Conservation (phyloP, 495 filamentous ascomycete species). For the Thozetella sp. region DNA sequence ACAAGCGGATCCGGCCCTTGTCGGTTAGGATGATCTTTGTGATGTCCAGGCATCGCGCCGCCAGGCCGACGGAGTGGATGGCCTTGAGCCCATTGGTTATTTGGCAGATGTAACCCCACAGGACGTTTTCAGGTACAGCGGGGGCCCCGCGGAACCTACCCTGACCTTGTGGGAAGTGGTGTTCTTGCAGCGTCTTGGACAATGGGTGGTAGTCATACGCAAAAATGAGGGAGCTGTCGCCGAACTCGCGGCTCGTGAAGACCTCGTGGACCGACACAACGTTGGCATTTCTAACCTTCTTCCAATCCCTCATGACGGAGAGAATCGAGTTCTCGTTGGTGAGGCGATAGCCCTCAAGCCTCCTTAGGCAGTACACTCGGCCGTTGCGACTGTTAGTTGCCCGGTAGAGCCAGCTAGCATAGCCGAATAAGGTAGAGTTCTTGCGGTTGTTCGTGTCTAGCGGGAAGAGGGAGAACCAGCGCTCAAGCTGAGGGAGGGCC, state of each 20-base stretch:
- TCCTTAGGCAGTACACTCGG: conserved; percentile 77
- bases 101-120: conserved; percentile 94
- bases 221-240: conserved; percentile 92
- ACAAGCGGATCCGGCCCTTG: conserved; percentile 83
- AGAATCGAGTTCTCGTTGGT: conserved; percentile 88
- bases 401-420: conserved; percentile 92
- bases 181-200: conserved; percentile 86
- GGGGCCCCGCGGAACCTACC: conserved; percentile 34
- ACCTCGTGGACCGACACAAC: conserved; percentile 89
- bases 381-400: conserved; percentile 88
- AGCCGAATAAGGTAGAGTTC: conserved; percentile 75
- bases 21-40: conserved; percentile 86
- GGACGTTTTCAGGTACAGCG: conserved; percentile 71
- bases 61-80: conserved; percentile 80
- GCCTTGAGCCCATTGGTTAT: conserved; percentile 85
- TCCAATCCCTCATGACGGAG: conserved; percentile 83
- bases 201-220: conserved; percentile 92
- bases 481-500: conserved; percentile 75
- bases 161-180: conserved; percentile 69
- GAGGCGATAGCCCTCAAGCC: conserved; percentile 79
- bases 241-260: conserved; percentile 90
- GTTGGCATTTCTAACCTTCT: conserved; percentile 76
- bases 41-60: conserved; percentile 79
- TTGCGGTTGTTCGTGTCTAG: conserved; percentile 77
- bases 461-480: conserved; percentile 90